Conservation (phyloP, 1,284 basidiomycete genomes). For the Fistulinella cinereoalba region DNA sequence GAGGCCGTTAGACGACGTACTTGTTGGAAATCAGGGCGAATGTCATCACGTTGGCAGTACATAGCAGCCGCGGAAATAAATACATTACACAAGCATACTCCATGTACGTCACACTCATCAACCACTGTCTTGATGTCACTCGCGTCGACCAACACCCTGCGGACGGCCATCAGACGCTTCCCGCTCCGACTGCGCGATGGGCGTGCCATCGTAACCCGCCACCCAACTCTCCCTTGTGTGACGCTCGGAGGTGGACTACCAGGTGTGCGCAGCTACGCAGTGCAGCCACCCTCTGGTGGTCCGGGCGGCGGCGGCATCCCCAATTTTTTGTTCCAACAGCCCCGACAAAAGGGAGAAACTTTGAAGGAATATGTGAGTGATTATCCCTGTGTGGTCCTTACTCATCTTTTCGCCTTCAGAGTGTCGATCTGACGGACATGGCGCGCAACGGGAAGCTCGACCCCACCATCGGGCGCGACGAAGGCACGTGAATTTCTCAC, state of each 20-base stretch:
- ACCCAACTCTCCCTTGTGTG: neutral
- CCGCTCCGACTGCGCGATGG: slow-evolving; percentile 23
- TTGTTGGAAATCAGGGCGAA: too few relatives aligned
- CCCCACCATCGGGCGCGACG: slow-evolving; percentile 86
- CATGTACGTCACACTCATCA: too few relatives aligned
- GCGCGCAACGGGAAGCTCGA: slow-evolving; percentile 85
- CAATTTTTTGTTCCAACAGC: slow-evolving; percentile 55
- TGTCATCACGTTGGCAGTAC: too few relatives aligned
- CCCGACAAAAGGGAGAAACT: slow-evolving; percentile 73
- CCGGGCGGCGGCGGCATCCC: slow-evolving; percentile 44
- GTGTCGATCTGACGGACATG: slow-evolving; percentile 80
- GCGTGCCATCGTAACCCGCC: slow-evolving; percentile 7
- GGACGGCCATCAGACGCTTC: slow-evolving; percentile 8
- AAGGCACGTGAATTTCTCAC: slow-evolving; percentile 48
- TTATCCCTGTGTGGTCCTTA: neutral
- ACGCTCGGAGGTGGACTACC: neutral
- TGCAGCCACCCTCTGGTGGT: slow-evolving; percentile 37
- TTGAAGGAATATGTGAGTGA: slow-evolving; percentile 76
- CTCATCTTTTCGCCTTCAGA: slow-evolving; percentile 40
- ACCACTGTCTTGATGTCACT: too few relatives aligned
- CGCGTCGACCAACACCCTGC: too few relatives aligned
- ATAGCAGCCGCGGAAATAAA: too few relatives aligned
- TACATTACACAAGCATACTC: too few relatives aligned
- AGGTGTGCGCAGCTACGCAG: slow-evolving; percentile 22
- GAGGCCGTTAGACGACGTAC: too few relatives aligned